Evolutionary conservation across 176 grass and related monocot genomes (phyloP).

Genomic region (Dactylis glomerata): DNA sequence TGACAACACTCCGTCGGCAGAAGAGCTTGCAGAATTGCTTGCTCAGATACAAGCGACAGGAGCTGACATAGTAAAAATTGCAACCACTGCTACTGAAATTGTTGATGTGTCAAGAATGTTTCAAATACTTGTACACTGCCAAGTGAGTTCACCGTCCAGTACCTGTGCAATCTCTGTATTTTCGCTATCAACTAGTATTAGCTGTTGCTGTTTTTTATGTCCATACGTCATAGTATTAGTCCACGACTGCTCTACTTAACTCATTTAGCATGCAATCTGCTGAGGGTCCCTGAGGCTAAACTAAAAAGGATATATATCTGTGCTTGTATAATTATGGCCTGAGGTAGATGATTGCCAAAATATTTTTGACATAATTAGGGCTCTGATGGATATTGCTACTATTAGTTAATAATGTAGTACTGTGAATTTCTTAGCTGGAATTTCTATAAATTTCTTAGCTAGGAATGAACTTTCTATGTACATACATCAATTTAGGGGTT

Average conservation of each 20-base stretch:
- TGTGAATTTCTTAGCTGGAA: neutral
- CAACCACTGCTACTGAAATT: conserved; percentile 85
- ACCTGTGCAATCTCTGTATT: neutral
- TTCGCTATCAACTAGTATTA: neutral
- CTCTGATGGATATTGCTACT: neutral
- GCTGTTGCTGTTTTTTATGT: neutral
- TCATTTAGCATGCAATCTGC: neutral
- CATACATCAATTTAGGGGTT: neutral
- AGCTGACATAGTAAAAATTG: conserved; percentile 93
- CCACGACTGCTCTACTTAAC: neutral
- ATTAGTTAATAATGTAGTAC: conserved; percentile 3
- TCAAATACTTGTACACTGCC: conserved; percentile 66
- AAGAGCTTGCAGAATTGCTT: conserved; percentile 66
- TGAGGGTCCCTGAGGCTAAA: neutral
- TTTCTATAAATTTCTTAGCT: neutral
- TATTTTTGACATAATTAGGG: neutral
- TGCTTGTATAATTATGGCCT: neutral
- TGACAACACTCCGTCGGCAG: conserved; percentile 68
- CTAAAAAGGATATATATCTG: neutral
- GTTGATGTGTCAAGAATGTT: conserved; percentile 87
- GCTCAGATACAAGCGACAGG: conserved; percentile 72
- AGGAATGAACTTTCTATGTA: neutral
- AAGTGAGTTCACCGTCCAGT: conserved; percentile 44
- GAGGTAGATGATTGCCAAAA: neutral
- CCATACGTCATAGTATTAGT: neutral